Base-by-base conservation (phyloP, 352 stramenopile genomes). In the Globisporangium abappressorium region DNA sequence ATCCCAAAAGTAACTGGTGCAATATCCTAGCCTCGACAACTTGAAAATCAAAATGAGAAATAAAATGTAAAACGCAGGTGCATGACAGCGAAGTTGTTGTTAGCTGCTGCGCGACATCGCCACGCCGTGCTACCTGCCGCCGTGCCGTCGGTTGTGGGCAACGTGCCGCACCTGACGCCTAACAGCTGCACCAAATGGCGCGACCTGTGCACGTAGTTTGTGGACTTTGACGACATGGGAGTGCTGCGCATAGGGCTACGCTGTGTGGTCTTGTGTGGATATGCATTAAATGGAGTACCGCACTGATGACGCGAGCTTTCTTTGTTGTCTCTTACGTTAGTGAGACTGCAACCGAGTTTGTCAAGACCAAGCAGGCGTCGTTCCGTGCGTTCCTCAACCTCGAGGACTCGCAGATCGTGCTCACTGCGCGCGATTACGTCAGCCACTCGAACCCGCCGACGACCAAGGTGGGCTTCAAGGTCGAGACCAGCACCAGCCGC, bases 201-300 rank as follows among this genome's bases (percentile, higher is more conserved):
- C 18, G 81, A 85, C n/a, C 62, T 92, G 61, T 86, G 75, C 33
- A 81, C 84, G 8, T 78, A 90, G 47, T 71, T 87, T 22, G 68
- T 94, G 33, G 82, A 90, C 71, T 91, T 81, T 60, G 83, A 80
- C 22, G 85, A 94, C 71, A 82, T 94, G 84, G 91, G 65, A 58
- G 75, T 64, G 28, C 12, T 30, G 33, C n/a, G 15, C 56, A 20
- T 47, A 33, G 51, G 18, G 15, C 12, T 47, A n/a, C 8, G 34
- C n/a, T 28, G 46, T 53, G 24, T 72, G 26, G 70, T 64, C 59
- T 46, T 46, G 11, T 46, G 51, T 43, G 22, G 18, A 34, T 33
- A 5, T 33, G 28, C 28, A 33, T 33, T 33, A 33, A 33, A 33
- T 33, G 28, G 28, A 33, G 14, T 51, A 14, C 1, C 5, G 28